phyloP scores from a whole-genome alignment of 2,329 filamentous ascomycete genomes.

The Ophiostoma ips region DNA sequence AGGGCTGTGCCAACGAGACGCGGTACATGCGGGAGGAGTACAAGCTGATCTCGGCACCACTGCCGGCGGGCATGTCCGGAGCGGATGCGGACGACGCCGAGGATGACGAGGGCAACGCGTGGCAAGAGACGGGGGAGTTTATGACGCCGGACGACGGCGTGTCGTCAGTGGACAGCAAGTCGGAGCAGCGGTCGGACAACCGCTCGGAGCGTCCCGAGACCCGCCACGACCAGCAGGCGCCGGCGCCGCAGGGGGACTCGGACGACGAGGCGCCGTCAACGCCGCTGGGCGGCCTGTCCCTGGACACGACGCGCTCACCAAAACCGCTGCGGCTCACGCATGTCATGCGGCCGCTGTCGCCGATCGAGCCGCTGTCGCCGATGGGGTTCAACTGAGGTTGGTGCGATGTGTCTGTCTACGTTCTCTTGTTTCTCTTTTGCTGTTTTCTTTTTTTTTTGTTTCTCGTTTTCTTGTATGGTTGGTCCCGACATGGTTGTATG shows the following conservation, averaged over 20 bases:
- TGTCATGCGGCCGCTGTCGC: conserved; percentile 44
- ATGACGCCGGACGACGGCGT: neutral
- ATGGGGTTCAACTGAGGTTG: conserved; percentile 34
- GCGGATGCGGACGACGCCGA: conserved; percentile 8
- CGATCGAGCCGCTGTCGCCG: conserved; percentile 52
- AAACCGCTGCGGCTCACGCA: conserved; percentile 22
- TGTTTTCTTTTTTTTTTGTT: neutral
- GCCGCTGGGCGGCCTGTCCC: conserved; percentile 19
- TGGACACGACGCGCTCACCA: conserved; percentile 29
- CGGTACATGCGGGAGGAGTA: conserved; percentile 62
- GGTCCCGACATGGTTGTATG: neutral
- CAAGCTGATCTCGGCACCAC: conserved; percentile 41
- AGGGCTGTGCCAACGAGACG: conserved; percentile 84
- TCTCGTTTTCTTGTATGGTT: neutral
- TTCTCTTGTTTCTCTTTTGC: neutral
- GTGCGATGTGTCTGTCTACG: neutral
- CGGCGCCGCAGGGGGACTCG: conserved; percentile 1
- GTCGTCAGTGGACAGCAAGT: neutral
- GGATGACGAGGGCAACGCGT: neutral
- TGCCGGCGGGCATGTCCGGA: conserved; percentile 34
- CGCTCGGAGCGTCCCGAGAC: neutral
- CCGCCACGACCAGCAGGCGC: neutral
- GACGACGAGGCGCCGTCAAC: conserved; percentile 25
- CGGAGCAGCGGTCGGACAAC: neutral
- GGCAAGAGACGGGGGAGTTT: neutral